A percentile compares a stretch with the other conserved stretches of the same genome.
Conservation (phyloP, 2,329 filamentous ascomycete species). For the Iodosphaeria phyllophila region DNA sequence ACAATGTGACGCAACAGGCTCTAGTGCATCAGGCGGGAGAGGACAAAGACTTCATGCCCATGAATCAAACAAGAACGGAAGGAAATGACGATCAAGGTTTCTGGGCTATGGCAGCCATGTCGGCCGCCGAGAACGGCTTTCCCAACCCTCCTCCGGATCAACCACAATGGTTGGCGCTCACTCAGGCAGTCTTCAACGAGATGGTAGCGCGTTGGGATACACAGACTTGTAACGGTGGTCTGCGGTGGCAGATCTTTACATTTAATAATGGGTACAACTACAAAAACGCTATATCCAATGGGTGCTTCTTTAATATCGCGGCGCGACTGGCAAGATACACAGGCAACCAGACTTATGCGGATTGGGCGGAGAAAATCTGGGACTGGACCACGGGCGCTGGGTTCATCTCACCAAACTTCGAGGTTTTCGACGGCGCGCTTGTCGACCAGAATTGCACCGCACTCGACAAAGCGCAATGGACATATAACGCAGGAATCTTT, state of each 20-base stretch:
- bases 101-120: slow-evolving; percentile 44
- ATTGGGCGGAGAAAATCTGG: slow-evolving; percentile 40
- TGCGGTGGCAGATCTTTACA: slow-evolving; percentile 48
- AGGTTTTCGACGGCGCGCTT: slow-evolving; percentile 17
- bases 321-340: slow-evolving; percentile 47
- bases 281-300: slow-evolving; percentile 24
- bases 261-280: slow-evolving; percentile 33
- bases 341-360: slow-evolving; percentile 39
- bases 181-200: slow-evolving; percentile 44
- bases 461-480: slow-evolving; percentile 43
- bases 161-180: slow-evolving; percentile 43
- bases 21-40: slow-evolving; percentile 25
- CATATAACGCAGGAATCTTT: slow-evolving; percentile 50
- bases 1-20: slow-evolving; percentile 23
- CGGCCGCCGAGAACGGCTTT: slow-evolving; percentile 41
- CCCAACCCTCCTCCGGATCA: slow-evolving; percentile 27
- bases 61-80: slow-evolving; percentile 18
- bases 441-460: slow-evolving; percentile 25
- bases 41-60: slow-evolving; percentile 24
- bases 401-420: slow-evolving; percentile 3
- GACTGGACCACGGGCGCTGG: slow-evolving; percentile 22
- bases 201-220: slow-evolving; percentile 40
- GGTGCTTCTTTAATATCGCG: slow-evolving; percentile 27
- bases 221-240: slow-evolving; percentile 35
- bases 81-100: slow-evolving; percentile 42